These are phyloP conservation scores for Escovopsis sp. DNA, from an alignment of 2,329 filamentous ascomycete species.

Conservation along the genomic window DNA sequence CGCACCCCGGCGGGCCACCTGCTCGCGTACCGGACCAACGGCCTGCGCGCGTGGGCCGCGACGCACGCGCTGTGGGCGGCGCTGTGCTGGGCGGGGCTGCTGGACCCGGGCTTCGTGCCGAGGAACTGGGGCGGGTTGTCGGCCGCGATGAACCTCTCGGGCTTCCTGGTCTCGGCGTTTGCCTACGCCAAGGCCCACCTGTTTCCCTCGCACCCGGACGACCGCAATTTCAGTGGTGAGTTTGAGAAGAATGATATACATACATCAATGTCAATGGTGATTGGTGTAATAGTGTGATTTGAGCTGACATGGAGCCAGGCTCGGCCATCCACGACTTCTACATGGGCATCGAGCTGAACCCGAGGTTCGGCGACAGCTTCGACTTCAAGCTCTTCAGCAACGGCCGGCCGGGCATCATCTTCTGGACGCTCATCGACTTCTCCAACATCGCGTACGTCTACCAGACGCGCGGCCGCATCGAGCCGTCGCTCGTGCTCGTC, in stretches of 20 bases:
- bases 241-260: too few relatives aligned
- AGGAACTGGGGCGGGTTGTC: slow-evolving; percentile 27
- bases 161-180: slow-evolving; percentile 12
- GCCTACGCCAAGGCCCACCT: slow-evolving; percentile 25
- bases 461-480: slow-evolving; percentile 23
- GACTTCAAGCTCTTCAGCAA: slow-evolving; percentile 34
- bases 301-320: slow-evolving; percentile 11
- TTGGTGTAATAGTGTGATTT: too few relatives aligned
- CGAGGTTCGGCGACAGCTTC: slow-evolving; percentile 24
- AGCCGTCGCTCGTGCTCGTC: slow-evolving; percentile 23
- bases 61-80: slow-evolving; percentile 19
- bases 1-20: slow-evolving; percentile 28
- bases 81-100: slow-evolving; percentile 13
- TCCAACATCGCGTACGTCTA: slow-evolving; percentile 24
- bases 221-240: slow-evolving; percentile 27
- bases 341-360: slow-evolving; percentile 32
- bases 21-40: slow-evolving; percentile 28
- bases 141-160: slow-evolving; percentile 21
- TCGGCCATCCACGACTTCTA: slow-evolving; percentile 28
- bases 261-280: too few relatives aligned
- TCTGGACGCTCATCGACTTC: slow-evolving; percentile 24
- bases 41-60: slow-evolving; percentile 23
- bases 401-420: slow-evolving; percentile 31
- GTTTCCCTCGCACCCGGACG: slow-evolving; percentile 23
- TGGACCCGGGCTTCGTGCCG: slow-evolving; percentile 26